Evolutionary conservation across 2,329 filamentous ascomycete species (phyloP), one percentile per base, ranked within the genome.

Genomic region (Botrytis pseudocinerea): DNA sequence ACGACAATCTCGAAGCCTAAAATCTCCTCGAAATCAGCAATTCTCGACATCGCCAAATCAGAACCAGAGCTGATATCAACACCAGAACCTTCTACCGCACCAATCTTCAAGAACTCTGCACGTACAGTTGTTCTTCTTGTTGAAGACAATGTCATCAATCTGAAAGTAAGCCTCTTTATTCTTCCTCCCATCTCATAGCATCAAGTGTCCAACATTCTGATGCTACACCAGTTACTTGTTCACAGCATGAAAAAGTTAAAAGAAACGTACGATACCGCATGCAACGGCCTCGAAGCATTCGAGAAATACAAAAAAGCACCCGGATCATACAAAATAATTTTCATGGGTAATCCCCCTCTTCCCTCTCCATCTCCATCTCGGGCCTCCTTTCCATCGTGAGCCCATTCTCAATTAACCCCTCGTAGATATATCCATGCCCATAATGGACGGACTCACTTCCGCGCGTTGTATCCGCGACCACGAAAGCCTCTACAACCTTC

Each of bases 341-440:
- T 82, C 60, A 82, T 82, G 81, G 80, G 80, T 75, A 77, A 10
- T 71, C 7, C 48, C 20, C 35, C 18, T 59, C 20, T 20, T 7
- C 40, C 12, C 20, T 54, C 16, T 9, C 60, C 20, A 35, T 35
- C 38, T 16, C 4, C n/a, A 54, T 54, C 48, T 54, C 25, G 12
- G 14, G 28, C 12, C 14, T 6, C 32, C 18, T 32, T 28, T 18
- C 54, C 9, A 20, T n/a, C 38, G 32, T 4, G 4, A 54, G 25
- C 35, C 14, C 14, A 25, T 18, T 1, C 4, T 20, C 10, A 7
- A 16, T 35, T 59, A 18, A 54, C 35, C 28, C 18, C 18, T 44
- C 38, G 2, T 81, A 82, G 87, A 88, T 74, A 83, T 88, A 10
- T 84, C 84, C 70, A 89, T 89, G 87, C 87, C 87, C 0, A 81